Evolutionary conservation across 2,329 filamentous ascomycete genomes (phyloP).

Genomic region (Colletotrichum liriopes): DNA sequence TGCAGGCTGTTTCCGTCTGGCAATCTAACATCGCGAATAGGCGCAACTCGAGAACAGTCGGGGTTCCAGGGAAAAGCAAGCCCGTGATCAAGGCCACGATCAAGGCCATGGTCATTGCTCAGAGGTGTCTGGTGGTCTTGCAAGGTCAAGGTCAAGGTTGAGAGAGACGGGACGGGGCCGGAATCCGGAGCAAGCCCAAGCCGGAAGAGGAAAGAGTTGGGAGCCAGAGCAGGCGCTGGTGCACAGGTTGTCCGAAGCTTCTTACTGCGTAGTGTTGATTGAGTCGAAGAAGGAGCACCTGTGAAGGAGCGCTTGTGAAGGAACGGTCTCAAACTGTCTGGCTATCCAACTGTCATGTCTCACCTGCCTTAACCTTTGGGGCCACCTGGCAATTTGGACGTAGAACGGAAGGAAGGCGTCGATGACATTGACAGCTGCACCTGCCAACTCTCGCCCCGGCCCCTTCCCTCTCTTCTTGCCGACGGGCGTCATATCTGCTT

Average conservation of each 20-base stretch:
- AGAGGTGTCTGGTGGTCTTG: not conserved
- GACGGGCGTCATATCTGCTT: conserved; percentile 6
- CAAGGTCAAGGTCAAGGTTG: conserved; percentile 19
- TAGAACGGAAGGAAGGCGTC: not conserved
- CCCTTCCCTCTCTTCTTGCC: not conserved
- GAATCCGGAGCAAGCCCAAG: conserved; percentile 6
- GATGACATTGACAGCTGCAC: conserved; percentile 4
- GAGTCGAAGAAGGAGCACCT: not conserved
- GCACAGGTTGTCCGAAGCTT: not conserved
- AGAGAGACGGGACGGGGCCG: conserved; percentile 13
- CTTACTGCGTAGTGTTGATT: not conserved
- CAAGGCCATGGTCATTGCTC: conserved; percentile 6
- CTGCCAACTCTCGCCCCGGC: conserved; percentile 15
- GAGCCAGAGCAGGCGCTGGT: conserved; percentile 3
- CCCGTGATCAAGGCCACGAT: not conserved
- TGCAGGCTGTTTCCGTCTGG: not conserved
- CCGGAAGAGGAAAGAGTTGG: not conserved
- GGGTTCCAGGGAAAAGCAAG: conserved; percentile 8
- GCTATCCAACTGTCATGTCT: not conserved
- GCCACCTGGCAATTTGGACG: not conserved
- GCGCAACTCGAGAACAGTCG: conserved; percentile 3
- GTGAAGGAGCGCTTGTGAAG: not conserved
- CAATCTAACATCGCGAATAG: not conserved
- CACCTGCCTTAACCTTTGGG: not conserved
- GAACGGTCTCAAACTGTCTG: not conserved